Evolutionary conservation across 768 basidiomycete species (phyloP).

Genomic region (Wakefieldia striispora): DNA sequence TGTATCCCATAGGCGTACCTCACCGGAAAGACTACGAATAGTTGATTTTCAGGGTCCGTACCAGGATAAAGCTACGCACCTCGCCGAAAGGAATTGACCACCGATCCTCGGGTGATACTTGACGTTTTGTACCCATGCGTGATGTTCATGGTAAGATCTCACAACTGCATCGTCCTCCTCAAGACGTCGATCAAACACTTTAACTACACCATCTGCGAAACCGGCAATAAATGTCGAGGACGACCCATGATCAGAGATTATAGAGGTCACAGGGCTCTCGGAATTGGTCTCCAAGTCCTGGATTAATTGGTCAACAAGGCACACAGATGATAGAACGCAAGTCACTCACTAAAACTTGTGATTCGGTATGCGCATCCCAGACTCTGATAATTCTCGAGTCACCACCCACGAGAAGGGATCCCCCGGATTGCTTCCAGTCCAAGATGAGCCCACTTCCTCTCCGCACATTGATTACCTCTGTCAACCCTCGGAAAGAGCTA

Average conservation of each 20-base stretch:
- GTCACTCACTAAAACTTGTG: constrained; percentile 59
- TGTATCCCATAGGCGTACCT: constrained; percentile 89
- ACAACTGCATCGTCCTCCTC: constrained; percentile 82
- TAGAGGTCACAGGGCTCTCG: constrained; percentile 84
- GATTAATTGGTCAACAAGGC: background rate
- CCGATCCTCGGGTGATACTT: constrained; percentile 72
- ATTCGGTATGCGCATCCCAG: constrained; percentile 95
- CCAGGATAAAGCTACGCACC: constrained; percentile 45
- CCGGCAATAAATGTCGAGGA: constrained; percentile 84
- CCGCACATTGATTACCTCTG: constrained; percentile 70
- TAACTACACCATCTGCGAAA: constrained; percentile 89
- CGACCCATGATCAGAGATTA: constrained; percentile 73
- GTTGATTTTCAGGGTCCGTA: background rate
- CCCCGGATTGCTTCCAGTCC: constrained; percentile 91
- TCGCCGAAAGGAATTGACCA: constrained; percentile 79
- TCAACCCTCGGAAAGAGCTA: constrained; percentile 87
- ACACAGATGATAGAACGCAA: background rate
- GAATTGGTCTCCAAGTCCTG: constrained; percentile 90
- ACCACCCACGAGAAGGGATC: constrained; percentile 84
- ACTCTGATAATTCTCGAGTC: constrained; percentile 86
- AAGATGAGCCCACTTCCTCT: constrained; percentile 82
- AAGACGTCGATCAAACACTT: constrained; percentile 89
- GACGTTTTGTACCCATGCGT: constrained; percentile 92
- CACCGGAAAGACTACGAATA: constrained; percentile 71
- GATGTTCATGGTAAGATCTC: constrained; percentile 67